These are phyloP conservation scores for Garcia nutans DNA, from an alignment of 345 rosid species.

Conservation along the genomic window DNA sequence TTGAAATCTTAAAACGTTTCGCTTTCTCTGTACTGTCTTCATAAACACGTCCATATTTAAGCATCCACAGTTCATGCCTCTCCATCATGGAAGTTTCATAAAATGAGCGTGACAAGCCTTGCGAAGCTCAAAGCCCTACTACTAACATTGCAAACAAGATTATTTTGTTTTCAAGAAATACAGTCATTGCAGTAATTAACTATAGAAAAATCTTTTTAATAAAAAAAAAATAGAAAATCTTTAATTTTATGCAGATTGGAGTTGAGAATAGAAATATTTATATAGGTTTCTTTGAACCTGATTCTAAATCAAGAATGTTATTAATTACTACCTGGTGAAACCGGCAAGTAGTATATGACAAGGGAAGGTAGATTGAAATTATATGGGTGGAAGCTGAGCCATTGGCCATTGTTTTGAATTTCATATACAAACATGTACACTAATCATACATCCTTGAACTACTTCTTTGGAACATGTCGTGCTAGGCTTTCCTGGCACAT, in stretches of 20 bases:
- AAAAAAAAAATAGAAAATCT: too few relatives aligned
- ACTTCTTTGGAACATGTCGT: too few relatives aligned
- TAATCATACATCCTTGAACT: too few relatives aligned
- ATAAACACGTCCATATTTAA: constrained; percentile 34
- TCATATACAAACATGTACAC: too few relatives aligned
- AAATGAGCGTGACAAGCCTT: constrained; percentile 26
- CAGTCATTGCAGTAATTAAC: constrained; percentile 2
- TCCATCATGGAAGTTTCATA: constrained; percentile 22
- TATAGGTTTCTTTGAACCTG: background rate
- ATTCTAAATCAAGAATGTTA: background rate
- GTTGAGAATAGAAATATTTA: background rate
- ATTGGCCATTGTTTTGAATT: too few relatives aligned
- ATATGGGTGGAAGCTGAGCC: background rate
- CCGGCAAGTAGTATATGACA: background rate
- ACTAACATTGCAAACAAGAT: background rate
- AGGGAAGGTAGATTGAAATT: background rate
- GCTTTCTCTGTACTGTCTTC: constrained; percentile 30
- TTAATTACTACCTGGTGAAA: background rate
- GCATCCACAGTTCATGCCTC: constrained; percentile 40
- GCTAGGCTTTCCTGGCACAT: too few relatives aligned
- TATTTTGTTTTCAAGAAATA: background rate
- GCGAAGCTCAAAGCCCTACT: constrained; percentile 19
- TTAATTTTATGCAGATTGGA: background rate
- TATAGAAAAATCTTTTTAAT: too few relatives aligned
- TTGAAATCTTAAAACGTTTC: constrained; percentile 34